Percentiles rank a stretch among this genome's conserved stretches.
phyloP scores from a whole-genome alignment of 225 moss, liverwort and hornwort species.

The Lunularia cruciata region DNA sequence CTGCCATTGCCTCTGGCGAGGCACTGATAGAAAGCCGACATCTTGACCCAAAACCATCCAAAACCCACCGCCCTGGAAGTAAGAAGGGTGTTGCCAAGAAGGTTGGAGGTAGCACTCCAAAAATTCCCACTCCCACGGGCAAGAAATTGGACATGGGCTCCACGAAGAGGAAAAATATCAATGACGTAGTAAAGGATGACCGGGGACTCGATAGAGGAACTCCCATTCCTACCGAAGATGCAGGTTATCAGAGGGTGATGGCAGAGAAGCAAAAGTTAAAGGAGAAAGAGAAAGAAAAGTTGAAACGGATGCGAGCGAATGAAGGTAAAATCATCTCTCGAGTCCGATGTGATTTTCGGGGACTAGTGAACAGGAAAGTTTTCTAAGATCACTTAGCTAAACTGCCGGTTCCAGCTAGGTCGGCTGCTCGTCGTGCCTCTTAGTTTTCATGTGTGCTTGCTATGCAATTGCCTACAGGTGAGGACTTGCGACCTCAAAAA shows the following conservation, averaged over 20 bases:
- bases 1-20: constrained; percentile 36
- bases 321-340: constrained; percentile 74
- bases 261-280: constrained; percentile 61
- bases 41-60: constrained; percentile 27
- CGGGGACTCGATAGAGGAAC: constrained; percentile 35
- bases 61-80: constrained; percentile 25
- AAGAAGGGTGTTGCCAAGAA: constrained; percentile 73
- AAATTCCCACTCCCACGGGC: constrained; percentile 24
- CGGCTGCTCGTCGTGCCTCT: no score
- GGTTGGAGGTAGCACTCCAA: constrained; percentile 32
- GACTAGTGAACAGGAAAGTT: no score
- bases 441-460: no score
- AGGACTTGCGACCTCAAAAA: constrained; percentile 63
- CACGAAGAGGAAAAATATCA: constrained; percentile 77
- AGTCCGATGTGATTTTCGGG: no score
- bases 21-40: constrained; percentile 43
- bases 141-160: constrained; percentile 54
- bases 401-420: no score
- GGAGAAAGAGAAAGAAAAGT: constrained; percentile 62
- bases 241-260: constrained; percentile 31
- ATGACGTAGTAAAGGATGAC: constrained; percentile 83
- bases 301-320: constrained; percentile 58
- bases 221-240: constrained; percentile 49
- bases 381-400: no score
- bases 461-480: constrained; percentile 58